Conservation (phyloP, 225 moss, liverwort and hornwort genomes). For the Ulota crispa region DNA sequence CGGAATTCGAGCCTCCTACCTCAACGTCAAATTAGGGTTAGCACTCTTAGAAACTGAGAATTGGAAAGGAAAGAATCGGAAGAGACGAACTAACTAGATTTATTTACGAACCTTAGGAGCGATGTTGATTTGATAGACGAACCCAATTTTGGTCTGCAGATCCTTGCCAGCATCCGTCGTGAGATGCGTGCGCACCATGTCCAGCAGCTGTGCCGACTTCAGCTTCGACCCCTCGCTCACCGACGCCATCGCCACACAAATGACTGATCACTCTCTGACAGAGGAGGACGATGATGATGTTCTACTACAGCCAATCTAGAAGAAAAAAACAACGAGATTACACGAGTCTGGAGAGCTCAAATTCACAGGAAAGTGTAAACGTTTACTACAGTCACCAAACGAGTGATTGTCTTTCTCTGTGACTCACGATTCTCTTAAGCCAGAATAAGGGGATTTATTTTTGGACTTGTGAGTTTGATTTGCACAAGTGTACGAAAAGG, state of each 20-base stretch:
- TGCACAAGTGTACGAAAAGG: neutral
- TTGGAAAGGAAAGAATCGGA: no score
- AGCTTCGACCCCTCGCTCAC: conserved; percentile 53
- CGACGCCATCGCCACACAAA: conserved; percentile 38
- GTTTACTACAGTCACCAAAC: neutral
- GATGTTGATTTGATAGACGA: conserved; percentile 65
- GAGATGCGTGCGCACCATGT: conserved; percentile 58
- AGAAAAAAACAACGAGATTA: neutral
- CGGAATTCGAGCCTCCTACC: no score
- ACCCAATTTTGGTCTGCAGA: conserved; percentile 58
- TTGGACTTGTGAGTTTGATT: neutral
- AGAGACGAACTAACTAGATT: no score
- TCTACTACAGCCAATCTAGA: neutral
- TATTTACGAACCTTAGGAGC: conserved; percentile 57
- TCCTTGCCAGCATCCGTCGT: conserved; percentile 69
- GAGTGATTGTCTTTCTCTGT: neutral
- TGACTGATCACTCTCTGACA: neutral
- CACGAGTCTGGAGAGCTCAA: neutral
- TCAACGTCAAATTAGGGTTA: neutral
- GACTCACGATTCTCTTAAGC: neutral
- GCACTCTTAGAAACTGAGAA: neutral
- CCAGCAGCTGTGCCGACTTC: conserved; percentile 70
- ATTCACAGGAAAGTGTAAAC: neutral
- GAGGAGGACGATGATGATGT: neutral
- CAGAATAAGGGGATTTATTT: neutral